Percentiles rank a stretch among this genome's conserved stretches.
These are phyloP conservation scores for Candida anutae DNA, from an alignment of 1,139 yeast genomes.

Conservation along the genomic window DNA sequence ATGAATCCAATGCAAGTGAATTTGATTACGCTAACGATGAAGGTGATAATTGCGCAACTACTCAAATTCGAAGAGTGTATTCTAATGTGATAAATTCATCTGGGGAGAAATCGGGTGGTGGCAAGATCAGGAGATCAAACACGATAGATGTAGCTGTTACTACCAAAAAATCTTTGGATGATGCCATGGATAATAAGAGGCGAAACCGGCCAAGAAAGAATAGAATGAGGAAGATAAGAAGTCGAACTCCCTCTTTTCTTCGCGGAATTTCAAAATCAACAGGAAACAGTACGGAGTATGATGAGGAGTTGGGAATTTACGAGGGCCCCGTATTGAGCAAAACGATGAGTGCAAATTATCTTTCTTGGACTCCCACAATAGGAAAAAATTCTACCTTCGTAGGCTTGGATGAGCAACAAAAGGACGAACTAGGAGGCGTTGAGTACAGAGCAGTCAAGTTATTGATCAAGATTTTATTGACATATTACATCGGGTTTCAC, in stretches of 20 bases:
- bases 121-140: slow-evolving; percentile 34
- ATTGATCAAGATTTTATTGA: slow-evolving; percentile 55
- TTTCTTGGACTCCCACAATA: slow-evolving; percentile 87
- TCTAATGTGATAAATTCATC: slow-evolving; percentile 30
- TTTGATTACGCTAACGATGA: no score
- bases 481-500: slow-evolving; percentile 73
- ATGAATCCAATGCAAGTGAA: no score
- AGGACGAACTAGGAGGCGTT: slow-evolving; percentile 93
- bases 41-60: no score
- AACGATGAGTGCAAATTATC: slow-evolving; percentile 50
- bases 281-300: slow-evolving; percentile 5
- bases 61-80: no score
- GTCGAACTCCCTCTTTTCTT: slow-evolving; percentile 4
- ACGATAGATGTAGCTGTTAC: slow-evolving; percentile 35
- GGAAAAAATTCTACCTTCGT: slow-evolving; percentile 96
- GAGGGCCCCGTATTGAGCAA: slow-evolving; percentile 1
- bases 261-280: slow-evolving; percentile 2
- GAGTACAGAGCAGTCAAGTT: slow-evolving; percentile 87
- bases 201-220: slow-evolving; percentile 7
- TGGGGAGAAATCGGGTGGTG: slow-evolving; percentile 25
- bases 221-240: slow-evolving; percentile 6
- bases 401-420: slow-evolving; percentile 72
- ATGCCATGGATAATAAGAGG: slow-evolving; percentile 40
- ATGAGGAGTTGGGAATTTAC: slow-evolving; percentile 3
- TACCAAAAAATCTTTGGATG: slow-evolving; percentile 13